A percentile compares a stretch with the other conserved stretches of the same genome.
Evolutionary conservation across 2,329 filamentous ascomycete genomes (phyloP).

Genomic region (Neonectria coccinea): DNA sequence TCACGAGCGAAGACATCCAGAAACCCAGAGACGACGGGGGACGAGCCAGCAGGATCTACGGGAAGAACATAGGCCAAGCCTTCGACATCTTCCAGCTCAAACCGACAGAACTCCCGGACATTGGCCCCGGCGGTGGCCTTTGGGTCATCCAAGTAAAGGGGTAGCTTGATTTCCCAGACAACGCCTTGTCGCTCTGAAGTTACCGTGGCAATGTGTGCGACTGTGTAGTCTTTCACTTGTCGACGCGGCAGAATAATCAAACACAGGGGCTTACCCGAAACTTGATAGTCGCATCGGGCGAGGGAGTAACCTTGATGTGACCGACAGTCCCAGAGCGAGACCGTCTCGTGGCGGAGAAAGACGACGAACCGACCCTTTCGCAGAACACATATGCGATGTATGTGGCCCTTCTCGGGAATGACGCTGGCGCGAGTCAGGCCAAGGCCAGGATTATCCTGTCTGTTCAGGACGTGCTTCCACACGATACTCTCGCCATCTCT

Average conservation of each 20-base stretch:
- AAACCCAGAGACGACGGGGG: conserved; percentile 78
- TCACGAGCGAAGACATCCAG: conserved; percentile 89
- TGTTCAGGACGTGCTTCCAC: conserved; percentile 75
- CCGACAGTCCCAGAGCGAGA: conserved; percentile 85
- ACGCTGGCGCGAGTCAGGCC: conserved; percentile 74
- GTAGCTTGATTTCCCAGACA: conserved; percentile 81
- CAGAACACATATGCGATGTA: conserved; percentile 83
- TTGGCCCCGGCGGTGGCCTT: conserved; percentile 38
- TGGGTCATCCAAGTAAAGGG: conserved; percentile 55
- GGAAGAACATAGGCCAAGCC: conserved; percentile 77
- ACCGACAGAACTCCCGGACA: conserved; percentile 76
- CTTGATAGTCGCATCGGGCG: conserved; percentile 60
- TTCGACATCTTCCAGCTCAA: conserved; percentile 72
- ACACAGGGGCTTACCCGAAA: conserved; percentile 80
- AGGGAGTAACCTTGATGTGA: conserved; percentile 68
- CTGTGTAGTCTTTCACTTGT: conserved; percentile 66
- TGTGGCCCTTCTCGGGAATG: conserved; percentile 75
- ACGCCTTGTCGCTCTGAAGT: conserved; percentile 82
- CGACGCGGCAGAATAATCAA: conserved; percentile 78
- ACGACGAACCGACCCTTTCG: conserved; percentile 82
- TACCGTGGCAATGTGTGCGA: conserved; percentile 83
- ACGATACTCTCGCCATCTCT: conserved; percentile 82
- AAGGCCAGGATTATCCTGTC: conserved; percentile 52
- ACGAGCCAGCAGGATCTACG: conserved; percentile 85
- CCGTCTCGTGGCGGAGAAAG: conserved; percentile 77